Evolutionary conservation across 164 flowering plant genomes (phyloP).

Genomic region (Akebia trifoliata): DNA sequence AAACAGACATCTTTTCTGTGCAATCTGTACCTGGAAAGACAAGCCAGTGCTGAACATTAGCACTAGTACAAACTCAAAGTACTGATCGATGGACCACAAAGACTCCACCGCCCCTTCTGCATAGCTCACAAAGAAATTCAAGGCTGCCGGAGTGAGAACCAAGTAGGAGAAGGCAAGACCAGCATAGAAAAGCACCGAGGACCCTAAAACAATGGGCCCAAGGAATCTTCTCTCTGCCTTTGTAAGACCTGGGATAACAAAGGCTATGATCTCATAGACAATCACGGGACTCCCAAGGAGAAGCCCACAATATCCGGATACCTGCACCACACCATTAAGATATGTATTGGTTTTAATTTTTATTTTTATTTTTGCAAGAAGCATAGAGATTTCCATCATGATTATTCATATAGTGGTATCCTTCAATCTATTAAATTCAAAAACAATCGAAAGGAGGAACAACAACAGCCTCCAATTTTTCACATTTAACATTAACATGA

Average conservation of each 20-base stretch:
- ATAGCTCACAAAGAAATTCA: constrained; percentile 85
- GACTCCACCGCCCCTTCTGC: constrained; percentile 99
- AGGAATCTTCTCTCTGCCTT: constrained; percentile 76
- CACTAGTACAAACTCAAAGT: constrained; percentile 93
- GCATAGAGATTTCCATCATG: neutral
- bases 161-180: constrained; percentile 79
- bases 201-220: constrained; percentile 92
- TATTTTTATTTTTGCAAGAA: neutral
- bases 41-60: constrained; percentile 97
- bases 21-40: constrained; percentile 81
- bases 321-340: constrained; percentile 44
- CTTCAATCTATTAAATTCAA: neutral
- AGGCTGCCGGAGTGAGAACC: constrained; percentile 92
- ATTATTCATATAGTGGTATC: neutral
- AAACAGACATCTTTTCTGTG: neutral
- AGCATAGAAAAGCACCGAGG: constrained; percentile 89
- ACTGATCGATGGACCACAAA: constrained; percentile 95
- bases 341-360: no score
- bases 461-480: no score
- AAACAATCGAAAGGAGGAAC: neutral
- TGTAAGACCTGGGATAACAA: constrained; percentile 92
- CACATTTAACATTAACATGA: no score
- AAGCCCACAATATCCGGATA: constrained; percentile 96
- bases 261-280: constrained; percentile 93
- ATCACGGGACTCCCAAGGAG: constrained; percentile 90